Conservation (phyloP, 257 asterid genomes). For the Paulownia fortunei region DNA sequence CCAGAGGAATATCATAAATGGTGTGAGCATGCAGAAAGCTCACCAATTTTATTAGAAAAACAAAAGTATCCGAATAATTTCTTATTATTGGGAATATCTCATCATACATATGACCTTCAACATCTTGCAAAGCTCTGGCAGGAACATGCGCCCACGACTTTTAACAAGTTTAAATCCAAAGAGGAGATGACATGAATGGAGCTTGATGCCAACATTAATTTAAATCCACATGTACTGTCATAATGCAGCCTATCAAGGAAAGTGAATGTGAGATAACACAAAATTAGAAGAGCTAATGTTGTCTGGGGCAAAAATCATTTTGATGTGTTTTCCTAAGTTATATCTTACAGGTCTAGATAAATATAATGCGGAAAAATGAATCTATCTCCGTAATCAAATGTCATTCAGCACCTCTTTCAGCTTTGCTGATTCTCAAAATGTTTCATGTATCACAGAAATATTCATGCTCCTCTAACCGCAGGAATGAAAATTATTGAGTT, state of each 20-base stretch:
- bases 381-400: neutral
- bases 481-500: conserved; percentile 5
- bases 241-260: neutral
- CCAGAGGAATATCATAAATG: neutral
- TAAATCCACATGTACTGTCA: neutral
- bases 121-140: too few relatives aligned
- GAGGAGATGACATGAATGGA: neutral
- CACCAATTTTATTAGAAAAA: neutral
- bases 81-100: too few relatives aligned
- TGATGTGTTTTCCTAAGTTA: neutral
- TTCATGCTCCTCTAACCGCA: neutral
- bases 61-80: too few relatives aligned
- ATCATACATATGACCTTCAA: too few relatives aligned
- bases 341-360: neutral
- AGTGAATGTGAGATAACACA: neutral
- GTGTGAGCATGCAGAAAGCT: neutral
- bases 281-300: neutral
- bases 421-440: neutral
- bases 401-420: neutral
- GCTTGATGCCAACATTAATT: neutral
- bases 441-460: conserved; percentile 11
- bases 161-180: neutral
- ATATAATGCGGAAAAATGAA: neutral
- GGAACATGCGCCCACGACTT: too few relatives aligned
- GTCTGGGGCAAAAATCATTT: neutral